These are phyloP conservation scores for Cutaneotrichosporon cutaneum DNA, from an alignment of 1,284 basidiomycete genomes.

Conservation along the genomic window DNA sequence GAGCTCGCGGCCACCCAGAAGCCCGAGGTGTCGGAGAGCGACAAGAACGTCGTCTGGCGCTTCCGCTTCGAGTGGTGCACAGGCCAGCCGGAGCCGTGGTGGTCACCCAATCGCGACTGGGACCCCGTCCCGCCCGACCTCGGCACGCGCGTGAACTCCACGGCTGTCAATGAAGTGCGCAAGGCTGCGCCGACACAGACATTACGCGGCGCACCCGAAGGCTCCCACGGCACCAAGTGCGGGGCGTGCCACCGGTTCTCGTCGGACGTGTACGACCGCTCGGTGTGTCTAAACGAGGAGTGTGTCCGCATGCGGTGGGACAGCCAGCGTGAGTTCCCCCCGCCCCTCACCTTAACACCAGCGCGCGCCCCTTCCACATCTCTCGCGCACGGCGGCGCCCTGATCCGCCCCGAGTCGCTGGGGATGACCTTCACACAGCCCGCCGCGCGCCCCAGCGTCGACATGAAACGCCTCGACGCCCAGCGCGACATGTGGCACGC, in stretches of 20 bases:
- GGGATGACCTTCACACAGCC: not conserved
- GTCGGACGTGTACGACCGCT: constrained; percentile 18
- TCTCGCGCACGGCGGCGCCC: not conserved
- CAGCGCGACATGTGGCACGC: constrained; percentile 41
- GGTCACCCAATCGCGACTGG: constrained; percentile 21
- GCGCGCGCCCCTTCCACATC: not conserved
- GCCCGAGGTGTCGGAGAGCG: not conserved
- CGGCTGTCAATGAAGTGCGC: not conserved
- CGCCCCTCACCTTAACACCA: no score
- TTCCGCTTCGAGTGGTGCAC: constrained; percentile 49
- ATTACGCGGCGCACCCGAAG: not conserved
- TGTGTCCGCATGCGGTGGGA: constrained; percentile 8
- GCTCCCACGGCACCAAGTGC: not conserved
- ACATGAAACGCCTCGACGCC: constrained; percentile 14
- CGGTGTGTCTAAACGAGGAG: constrained; percentile 23
- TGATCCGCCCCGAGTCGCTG: not conserved
- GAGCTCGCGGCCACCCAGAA: constrained; percentile 32
- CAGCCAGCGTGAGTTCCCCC: no score
- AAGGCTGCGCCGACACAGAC: constrained; percentile 3
- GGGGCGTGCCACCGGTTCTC: constrained; percentile 11
- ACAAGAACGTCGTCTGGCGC: constrained; percentile 34
- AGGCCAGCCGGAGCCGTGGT: constrained; percentile 41
- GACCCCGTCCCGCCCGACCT: not conserved
- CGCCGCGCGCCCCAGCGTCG: constrained; percentile 7
- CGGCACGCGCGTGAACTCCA: not conserved